Conservation (phyloP, 2,329 filamentous ascomycete species). For the Leptographium radiaticola region DNA sequence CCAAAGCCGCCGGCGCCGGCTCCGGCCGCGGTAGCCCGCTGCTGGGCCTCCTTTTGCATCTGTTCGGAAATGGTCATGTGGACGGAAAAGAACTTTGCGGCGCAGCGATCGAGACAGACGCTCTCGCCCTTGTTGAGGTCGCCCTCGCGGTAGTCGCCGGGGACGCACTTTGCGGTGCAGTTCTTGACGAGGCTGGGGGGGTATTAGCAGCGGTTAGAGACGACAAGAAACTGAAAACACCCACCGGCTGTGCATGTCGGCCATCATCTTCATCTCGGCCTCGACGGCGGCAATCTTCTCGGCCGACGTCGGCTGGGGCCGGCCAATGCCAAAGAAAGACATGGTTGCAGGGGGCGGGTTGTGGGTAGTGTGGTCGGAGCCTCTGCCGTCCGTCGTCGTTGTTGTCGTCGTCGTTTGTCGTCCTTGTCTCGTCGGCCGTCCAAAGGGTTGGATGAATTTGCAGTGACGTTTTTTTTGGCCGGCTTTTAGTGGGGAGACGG, state of each 20-base stretch:
- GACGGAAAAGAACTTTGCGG: conserved; percentile 96
- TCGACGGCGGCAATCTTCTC: conserved; percentile 96
- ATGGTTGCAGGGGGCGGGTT: conserved; percentile 1
- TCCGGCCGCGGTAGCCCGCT: conserved; percentile 44
- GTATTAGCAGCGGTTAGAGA: not conserved
- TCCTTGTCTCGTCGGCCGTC: no score
- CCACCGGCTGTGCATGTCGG: conserved; percentile 97
- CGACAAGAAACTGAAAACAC: conserved; percentile 8
- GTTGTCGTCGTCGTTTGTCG: no score
- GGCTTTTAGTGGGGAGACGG: not conserved
- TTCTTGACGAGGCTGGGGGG: conserved; percentile 61
- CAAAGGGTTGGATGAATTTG: not conserved
- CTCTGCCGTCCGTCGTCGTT: not conserved
- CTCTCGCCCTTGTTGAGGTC: conserved; percentile 98
- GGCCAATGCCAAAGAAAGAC: conserved; percentile 28
- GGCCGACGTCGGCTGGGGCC: conserved; percentile 78
- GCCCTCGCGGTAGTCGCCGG: conserved; percentile 81
- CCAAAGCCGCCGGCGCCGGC: conserved; percentile 32
- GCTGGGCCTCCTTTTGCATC: conserved; percentile 77
- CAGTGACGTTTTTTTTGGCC: not conserved
- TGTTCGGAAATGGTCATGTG: conserved; percentile 96
- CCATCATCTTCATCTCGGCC: conserved; percentile 87
- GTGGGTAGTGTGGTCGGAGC: not conserved
- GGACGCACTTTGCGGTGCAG: conserved; percentile 90
- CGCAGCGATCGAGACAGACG: conserved; percentile 95